Conservation (phyloP, 129 eudicot species). For the Arctium minus region DNA sequence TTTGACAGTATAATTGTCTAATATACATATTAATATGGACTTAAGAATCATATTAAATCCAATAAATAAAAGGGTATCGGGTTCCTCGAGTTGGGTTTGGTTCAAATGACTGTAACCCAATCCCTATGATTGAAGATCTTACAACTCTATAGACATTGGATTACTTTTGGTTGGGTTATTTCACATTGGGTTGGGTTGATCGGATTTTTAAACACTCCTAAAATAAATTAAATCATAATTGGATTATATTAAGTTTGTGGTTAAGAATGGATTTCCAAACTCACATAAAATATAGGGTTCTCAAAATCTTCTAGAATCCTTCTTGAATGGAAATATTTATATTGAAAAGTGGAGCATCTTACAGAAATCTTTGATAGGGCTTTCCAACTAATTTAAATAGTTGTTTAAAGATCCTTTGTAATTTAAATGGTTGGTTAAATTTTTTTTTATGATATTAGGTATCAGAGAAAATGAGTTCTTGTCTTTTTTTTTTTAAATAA, state of each 20-base stretch:
- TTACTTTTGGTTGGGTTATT: too few relatives aligned
- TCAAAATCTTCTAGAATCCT: background rate
- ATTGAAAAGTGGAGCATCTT: background rate
- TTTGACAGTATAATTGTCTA: too few relatives aligned
- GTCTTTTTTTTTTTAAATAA: background rate
- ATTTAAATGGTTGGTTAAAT: background rate
- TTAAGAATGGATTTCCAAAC: background rate
- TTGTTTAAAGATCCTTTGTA: background rate
- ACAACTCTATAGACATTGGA: too few relatives aligned
- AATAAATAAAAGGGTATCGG: too few relatives aligned
- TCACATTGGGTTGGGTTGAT: too few relatives aligned
- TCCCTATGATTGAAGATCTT: too few relatives aligned
- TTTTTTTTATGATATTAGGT: background rate
- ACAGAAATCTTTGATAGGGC: background rate
- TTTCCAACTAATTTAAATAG: background rate
- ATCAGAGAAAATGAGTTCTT: background rate
- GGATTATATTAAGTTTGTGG: background rate
- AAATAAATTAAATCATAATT: too few relatives aligned
- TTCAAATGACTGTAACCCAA: too few relatives aligned
- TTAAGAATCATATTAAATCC: too few relatives aligned
- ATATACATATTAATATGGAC: too few relatives aligned
- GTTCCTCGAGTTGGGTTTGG: too few relatives aligned
- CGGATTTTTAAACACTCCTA: too few relatives aligned
- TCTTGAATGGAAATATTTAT: background rate
- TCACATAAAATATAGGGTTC: background rate